Conservation (phyloP, 345 rosid species). For the Erysimum cheiranthoides region DNA sequence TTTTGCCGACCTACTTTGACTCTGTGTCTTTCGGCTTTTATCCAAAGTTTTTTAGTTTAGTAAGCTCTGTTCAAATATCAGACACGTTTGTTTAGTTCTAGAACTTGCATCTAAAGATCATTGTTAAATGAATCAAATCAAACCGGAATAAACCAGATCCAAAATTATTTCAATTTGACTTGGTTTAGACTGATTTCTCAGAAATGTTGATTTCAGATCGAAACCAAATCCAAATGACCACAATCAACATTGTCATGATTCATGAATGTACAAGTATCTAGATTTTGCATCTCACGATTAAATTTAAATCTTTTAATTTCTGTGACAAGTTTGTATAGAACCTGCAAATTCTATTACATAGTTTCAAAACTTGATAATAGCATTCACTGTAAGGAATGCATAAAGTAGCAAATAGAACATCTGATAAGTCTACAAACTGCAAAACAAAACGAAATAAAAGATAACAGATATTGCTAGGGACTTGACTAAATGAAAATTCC, state of each 20-base stretch:
- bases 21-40: background rate
- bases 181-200: background rate
- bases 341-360: background rate
- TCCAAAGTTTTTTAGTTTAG: conserved; percentile 1
- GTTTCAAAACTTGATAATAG: conserved; percentile 26
- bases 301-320: background rate
- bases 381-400: conserved; percentile 25
- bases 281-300: background rate
- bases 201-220: background rate
- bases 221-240: background rate
- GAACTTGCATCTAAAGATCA: conserved; percentile 18
- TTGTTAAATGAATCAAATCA: background rate
- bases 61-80: conserved; percentile 9
- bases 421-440: conserved; percentile 34
- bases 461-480: conserved; percentile 23
- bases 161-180: background rate
- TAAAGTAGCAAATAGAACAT: conserved; percentile 26
- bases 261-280: background rate
- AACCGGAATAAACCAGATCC: background rate
- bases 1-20: conserved; percentile 36
- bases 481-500: conserved; percentile 23
- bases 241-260: background rate
- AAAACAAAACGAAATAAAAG: conserved; percentile 26
- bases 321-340: background rate
- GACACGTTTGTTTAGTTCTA: conserved; percentile 29